Evolutionary conservation across 805 yeast genomes (phyloP), one percentile per base, ranked within the genome.

Genomic region (Candida coquimbonensis): DNA sequence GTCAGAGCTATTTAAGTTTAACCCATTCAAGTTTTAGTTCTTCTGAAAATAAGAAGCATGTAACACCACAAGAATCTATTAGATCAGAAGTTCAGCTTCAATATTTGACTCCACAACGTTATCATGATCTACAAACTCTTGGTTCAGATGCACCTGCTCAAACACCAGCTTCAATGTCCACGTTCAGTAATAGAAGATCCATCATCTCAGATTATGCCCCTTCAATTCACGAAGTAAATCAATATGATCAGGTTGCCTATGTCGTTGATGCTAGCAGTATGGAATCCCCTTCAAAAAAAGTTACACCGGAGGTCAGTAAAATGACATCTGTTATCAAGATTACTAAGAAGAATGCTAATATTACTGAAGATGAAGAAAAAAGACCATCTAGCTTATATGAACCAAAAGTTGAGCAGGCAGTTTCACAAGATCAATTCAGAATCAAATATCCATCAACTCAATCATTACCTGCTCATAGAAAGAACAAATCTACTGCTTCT

Each of bases 201-300:
- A 39, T 53, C 16, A 45, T 55, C 33, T 59, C 63, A 4, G 63
- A 59, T 36, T 59, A 59, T 43, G 50, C 60, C 0, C 54, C 57
- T 16, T 47, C 54, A 17, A 54, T 59, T 33, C 62, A 58, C 21
- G 61, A 58, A 37, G 63, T 49, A 1, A 26, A 45, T 12, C 32
- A 44, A 17, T 40, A 37, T n/a, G 47, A 53, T n/a, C 41, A 48
- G 17, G 53, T 53, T 4, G 49, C 50, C 4, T 51, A 47, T 33
- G 49, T 53, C 3, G 54, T 50, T 14, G 52, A 48, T 21, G 43
- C 55, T 12, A 29, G 14, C 13, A 12, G 31, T 11, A 29, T 29
- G 31, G 39, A 39, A 29, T 17, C 12, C 16, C 25, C 39, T 17
- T 13, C 36, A 16, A 11, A n/a, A 17, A 38, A 11, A 8, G 14